A percentile compares a stretch with the other conserved stretches of the same genome.
Conservation (phyloP, 1,139 yeast species). For the Kodamaea suecica region DNA sequence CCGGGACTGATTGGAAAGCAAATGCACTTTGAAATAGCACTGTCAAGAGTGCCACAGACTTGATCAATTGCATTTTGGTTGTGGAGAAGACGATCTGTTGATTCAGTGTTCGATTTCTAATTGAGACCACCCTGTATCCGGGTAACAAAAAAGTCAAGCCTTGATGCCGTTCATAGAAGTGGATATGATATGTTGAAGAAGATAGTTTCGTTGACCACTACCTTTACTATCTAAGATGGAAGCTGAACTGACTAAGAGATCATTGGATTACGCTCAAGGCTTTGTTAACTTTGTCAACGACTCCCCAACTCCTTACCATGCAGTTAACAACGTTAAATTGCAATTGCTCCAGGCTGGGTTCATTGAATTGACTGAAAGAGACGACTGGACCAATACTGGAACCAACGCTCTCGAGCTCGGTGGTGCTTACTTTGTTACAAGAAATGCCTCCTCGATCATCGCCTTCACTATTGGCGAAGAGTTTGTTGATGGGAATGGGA, state of each 20-base stretch:
- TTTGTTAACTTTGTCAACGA: constrained; percentile 77
- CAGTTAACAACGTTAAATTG: constrained; percentile 63
- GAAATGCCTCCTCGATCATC: constrained; percentile 84
- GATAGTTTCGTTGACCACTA: background rate
- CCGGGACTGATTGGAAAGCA: constrained; percentile 27
- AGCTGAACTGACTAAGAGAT: constrained; percentile 6
- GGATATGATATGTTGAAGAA: no score
- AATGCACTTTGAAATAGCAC: constrained; percentile 1
- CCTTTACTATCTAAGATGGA: background rate
- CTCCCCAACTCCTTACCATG: constrained; percentile 95
- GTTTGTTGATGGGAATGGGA: constrained; percentile 78
- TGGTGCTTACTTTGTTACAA: constrained; percentile 73
- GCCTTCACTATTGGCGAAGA: constrained; percentile 80
- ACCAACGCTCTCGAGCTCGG: constrained; percentile 48
- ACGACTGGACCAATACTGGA: constrained; percentile 49
- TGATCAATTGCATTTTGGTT: background rate
- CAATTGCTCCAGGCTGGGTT: constrained; percentile 63
- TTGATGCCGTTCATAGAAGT: no score
- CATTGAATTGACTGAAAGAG: constrained; percentile 67
- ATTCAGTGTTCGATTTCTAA: no score
- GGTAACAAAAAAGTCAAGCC: no score
- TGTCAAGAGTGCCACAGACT: background rate
- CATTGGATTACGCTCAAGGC: constrained; percentile 45
- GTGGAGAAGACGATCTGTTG: background rate
- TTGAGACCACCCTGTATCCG: no score